Percentiles rank a stretch among this genome's conserved stretches.
phyloP scores from a whole-genome alignment of 1,284 basidiomycete genomes.

The Farysia itapuensis region DNA sequence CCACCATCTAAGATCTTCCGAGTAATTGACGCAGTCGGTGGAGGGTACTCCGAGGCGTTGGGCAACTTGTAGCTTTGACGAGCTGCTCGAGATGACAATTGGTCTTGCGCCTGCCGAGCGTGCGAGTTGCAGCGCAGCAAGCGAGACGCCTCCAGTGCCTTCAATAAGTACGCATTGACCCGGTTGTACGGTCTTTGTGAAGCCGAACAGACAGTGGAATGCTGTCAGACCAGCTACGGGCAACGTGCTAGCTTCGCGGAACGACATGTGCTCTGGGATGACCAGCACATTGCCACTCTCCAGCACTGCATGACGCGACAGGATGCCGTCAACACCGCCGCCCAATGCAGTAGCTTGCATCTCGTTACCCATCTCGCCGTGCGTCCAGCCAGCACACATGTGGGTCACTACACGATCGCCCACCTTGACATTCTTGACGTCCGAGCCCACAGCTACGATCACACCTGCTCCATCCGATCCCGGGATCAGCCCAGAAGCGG shows the following conservation, averaged over 20 bases:
- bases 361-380: constrained; percentile 23
- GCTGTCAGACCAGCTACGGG: constrained; percentile 24
- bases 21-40: constrained; percentile 30
- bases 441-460: constrained; percentile 9
- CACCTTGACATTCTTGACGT: constrained; percentile 8
- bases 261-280: constrained; percentile 22
- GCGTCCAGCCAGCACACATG: constrained; percentile 14
- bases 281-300: constrained; percentile 22
- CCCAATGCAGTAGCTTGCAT: constrained; percentile 27
- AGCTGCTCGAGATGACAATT: constrained; percentile 27
- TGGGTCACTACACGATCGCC: constrained; percentile 26
- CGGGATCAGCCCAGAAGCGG: constrained; percentile 11
- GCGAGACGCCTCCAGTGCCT: constrained; percentile 30
- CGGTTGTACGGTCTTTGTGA: constrained; percentile 12
- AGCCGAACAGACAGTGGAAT: constrained; percentile 31
- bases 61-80: constrained; percentile 16
- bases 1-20: constrained; percentile 9
- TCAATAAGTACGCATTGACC: constrained; percentile 27
- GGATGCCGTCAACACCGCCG: constrained; percentile 13
- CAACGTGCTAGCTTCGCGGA: constrained; percentile 15
- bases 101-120: constrained; percentile 24
- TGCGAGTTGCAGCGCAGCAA: constrained; percentile 25
- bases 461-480: constrained; percentile 24
- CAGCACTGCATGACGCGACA: constrained; percentile 15
- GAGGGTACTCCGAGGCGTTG: constrained; percentile 12